Conservation (phyloP, 192 early-diverging fungal species). For the Backusella parvicylindrica region DNA sequence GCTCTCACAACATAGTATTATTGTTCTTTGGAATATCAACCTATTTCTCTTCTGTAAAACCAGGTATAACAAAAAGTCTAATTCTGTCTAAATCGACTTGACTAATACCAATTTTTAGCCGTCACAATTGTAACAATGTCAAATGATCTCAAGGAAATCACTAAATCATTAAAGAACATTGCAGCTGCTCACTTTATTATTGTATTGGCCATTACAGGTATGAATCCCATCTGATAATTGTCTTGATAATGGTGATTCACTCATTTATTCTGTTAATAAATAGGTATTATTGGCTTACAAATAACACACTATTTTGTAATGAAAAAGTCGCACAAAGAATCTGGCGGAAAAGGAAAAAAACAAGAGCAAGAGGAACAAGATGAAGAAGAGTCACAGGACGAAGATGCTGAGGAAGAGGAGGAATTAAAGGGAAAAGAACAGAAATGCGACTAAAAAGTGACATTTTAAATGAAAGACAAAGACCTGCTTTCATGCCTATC, state of each 20-base stretch:
- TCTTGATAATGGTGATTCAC: neutral
- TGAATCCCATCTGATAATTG: neutral
- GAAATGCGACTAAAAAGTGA: neutral
- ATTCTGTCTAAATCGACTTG: neutral
- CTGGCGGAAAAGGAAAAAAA: neutral
- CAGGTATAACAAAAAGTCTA: slow-evolving; percentile 1
- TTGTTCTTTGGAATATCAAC: slow-evolving; percentile 17
- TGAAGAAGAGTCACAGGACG: neutral
- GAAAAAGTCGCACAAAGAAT: slow-evolving; percentile 6
- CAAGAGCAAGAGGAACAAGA: slow-evolving; percentile 5
- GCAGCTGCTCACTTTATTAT: slow-evolving; percentile 28
- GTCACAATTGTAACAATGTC: slow-evolving; percentile 6
- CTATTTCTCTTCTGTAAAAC: slow-evolving; percentile 14
- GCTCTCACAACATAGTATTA: neutral
- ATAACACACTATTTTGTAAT: slow-evolving; percentile 14
- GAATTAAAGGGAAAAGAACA: neutral
- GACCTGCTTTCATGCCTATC: neutral
- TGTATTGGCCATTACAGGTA: slow-evolving; percentile 27
- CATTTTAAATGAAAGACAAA: neutral
- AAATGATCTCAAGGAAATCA: slow-evolving; percentile 9
- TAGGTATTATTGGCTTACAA: slow-evolving; percentile 21
- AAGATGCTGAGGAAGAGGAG: neutral
- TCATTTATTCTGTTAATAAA: neutral
- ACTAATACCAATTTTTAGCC: slow-evolving; percentile 3
- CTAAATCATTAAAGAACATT: slow-evolving; percentile 18